These are phyloP conservation scores for Chernovozyma sophiae-reginae DNA, from an alignment of 1,139 yeast species.

Conservation along the genomic window DNA sequence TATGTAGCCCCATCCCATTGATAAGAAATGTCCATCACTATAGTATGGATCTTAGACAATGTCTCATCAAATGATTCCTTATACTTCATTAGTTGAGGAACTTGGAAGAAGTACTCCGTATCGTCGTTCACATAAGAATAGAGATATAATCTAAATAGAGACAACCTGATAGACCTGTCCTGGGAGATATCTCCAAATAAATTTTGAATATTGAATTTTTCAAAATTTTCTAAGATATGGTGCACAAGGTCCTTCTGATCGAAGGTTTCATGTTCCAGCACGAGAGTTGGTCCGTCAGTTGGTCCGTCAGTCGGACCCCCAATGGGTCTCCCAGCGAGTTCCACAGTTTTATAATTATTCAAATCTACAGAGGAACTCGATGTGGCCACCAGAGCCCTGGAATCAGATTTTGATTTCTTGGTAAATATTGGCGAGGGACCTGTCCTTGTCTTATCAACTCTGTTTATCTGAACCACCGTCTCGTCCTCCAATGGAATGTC, in stretches of 20 bases:
- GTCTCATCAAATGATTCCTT: background rate
- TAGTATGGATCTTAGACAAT: background rate
- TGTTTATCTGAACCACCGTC: background rate
- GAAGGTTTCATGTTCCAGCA: background rate
- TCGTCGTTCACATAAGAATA: conserved; percentile 3
- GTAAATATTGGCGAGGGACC: background rate
- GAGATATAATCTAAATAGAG: conserved; percentile 9
- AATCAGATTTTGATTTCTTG: background rate
- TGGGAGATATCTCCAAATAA: background rate
- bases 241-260: background rate
- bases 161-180: background rate
- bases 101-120: conserved; percentile 4
- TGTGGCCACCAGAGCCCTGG: no score
- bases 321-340: background rate
- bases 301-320: background rate
- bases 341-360: background rate
- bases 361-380: no score
- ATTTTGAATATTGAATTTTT: conserved; percentile 1
- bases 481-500: background rate
- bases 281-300: background rate
- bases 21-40: conserved; percentile 1
- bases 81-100: background rate
- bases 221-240: background rate
- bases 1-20: conserved; percentile 4
- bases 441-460: background rate